Conservation (phyloP, 345 rosid genomes). For the Passiflora organensis region DNA sequence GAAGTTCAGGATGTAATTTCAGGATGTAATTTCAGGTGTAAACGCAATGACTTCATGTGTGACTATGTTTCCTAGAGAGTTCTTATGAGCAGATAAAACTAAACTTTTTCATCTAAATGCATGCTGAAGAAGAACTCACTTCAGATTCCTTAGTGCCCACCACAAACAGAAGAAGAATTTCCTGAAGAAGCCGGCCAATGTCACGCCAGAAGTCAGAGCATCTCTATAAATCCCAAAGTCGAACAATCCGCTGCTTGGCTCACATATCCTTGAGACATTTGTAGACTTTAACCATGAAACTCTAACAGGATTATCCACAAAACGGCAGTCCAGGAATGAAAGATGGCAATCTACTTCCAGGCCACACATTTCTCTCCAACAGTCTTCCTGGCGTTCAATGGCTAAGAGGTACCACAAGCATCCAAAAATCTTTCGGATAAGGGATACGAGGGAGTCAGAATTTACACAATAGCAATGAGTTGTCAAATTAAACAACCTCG, state of each 20-base stretch:
- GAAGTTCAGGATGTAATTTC: too few relatives aligned
- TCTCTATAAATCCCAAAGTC: conserved; percentile 41
- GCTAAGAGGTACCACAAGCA: conserved; percentile 48
- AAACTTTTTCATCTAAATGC: not conserved
- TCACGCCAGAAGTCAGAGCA: conserved; percentile 28
- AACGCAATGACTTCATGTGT: too few relatives aligned
- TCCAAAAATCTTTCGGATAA: conserved; percentile 34
- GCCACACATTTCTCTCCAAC: conserved; percentile 38
- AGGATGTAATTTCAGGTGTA: too few relatives aligned
- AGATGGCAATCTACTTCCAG: conserved; percentile 18
- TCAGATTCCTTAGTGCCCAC: conserved; percentile 51
- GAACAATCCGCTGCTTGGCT: conserved; percentile 17
- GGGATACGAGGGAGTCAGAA: not conserved
- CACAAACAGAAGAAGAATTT: conserved; percentile 46
- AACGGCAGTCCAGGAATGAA: conserved; percentile 31
- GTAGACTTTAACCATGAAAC: conserved; percentile 28
- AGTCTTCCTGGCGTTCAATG: conserved; percentile 40
- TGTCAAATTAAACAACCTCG: too few relatives aligned
- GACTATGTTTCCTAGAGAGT: not conserved
- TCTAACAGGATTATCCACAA: conserved; percentile 18
- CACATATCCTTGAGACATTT: conserved; percentile 29
- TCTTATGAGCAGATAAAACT: not conserved
- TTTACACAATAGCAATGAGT: not conserved
- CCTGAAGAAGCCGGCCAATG: conserved; percentile 28
- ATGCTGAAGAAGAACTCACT: conserved; percentile 13